Base-by-base conservation (phyloP, 1,284 basidiomycete species). In the Erythrobasidium hasegawianum region DNA sequence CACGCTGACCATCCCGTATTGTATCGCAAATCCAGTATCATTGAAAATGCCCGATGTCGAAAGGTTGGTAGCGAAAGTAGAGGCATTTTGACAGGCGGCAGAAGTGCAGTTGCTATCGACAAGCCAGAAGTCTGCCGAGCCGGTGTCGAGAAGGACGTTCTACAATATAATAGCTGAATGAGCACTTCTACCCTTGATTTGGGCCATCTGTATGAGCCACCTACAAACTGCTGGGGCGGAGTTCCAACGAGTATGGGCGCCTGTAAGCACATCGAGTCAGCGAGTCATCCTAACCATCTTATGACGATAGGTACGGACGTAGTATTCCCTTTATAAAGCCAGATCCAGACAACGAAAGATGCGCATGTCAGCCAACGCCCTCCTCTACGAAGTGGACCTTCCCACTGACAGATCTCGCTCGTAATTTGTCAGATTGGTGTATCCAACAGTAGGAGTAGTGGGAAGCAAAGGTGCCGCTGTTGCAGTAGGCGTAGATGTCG, bases 141-240 rank as follows among this genome's bases (percentile, higher is more conserved):
- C 88, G 0, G 88, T 89, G 72, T 90, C 88, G n/a, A 90, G 80
- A 50, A 88, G 85, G 70, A 89, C 85, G 72, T 87, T 81, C 62
- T 65, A 33, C 3, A n/a, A n/a, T n/a, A n/a, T n/a, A n/a, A n/a
- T n/a, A n/a, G n/a, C n/a, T n/a, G n/a, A n/a, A n/a, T n/a, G n/a
- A n/a, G n/a, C n/a, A n/a, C n/a, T n/a, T n/a, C n/a, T n/a, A n/a
- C n/a, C n/a, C n/a, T n/a, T n/a, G n/a, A n/a, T n/a, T n/a, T n/a
- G n/a, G n/a, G n/a, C 10, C 18, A n/a, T 13, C 26, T 18, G 29
- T 27, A 26, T 7, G 20, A 2, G 18, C 18, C 2, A 52, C 55
- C 7, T 49, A 65, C 62, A 62, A 73, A 70, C 57, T 68, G 69
- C 40, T 73, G 72, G 1, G 72, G 57, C 1, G 73, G 73, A 0